A percentile compares a stretch with the other conserved stretches of the same genome.
phyloP scores from a whole-genome alignment of 2,329 filamentous ascomycete species.

The Orbilia javanica region DNA sequence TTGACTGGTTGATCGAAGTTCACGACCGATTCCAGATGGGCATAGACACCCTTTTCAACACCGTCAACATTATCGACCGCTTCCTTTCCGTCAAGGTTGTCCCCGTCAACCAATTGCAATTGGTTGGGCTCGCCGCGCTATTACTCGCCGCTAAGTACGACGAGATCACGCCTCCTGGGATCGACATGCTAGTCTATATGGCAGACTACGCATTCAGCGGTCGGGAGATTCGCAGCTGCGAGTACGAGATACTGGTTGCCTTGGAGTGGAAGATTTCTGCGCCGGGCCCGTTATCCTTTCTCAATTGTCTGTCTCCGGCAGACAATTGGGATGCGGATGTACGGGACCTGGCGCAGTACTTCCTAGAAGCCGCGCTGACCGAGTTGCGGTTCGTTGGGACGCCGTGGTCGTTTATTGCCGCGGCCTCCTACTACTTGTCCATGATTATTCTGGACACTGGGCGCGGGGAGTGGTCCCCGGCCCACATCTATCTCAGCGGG shows the following conservation, averaged over 20 bases:
- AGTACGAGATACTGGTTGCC: slow-evolving; percentile 98
- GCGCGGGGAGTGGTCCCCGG: slow-evolving; percentile 87
- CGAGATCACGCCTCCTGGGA: slow-evolving; percentile 93
- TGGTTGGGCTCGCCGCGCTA: slow-evolving; percentile 94
- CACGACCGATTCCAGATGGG: slow-evolving; percentile 90
- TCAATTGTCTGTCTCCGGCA: slow-evolving; percentile 96
- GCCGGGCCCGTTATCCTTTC: slow-evolving; percentile 99
- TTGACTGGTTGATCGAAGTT: slow-evolving; percentile 98
- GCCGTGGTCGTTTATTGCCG: slow-evolving; percentile 88
- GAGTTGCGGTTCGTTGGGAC: slow-evolving; percentile 96
- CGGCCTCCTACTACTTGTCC: slow-evolving; percentile 92
- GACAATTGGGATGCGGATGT: slow-evolving; percentile 98
- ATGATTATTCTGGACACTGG: slow-evolving; percentile 79
- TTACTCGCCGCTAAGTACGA: slow-evolving; percentile 98
- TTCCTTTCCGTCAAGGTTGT: slow-evolving; percentile 96
- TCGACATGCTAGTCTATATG: slow-evolving; percentile 98
- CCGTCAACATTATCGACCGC: slow-evolving; percentile 96
- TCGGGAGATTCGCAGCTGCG: slow-evolving; percentile 88
- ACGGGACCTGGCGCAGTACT: slow-evolving; percentile 95
- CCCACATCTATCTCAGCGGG: slow-evolving; percentile 91
- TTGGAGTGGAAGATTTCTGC: slow-evolving; percentile 94
- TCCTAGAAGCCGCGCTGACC: slow-evolving; percentile 96
- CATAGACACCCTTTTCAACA: slow-evolving; percentile 93
- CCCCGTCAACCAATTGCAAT: slow-evolving; percentile 91
- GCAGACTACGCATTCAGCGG: slow-evolving; percentile 89